Conservation (phyloP, 495 filamentous ascomycete genomes). For the Xylaria sp. region DNA sequence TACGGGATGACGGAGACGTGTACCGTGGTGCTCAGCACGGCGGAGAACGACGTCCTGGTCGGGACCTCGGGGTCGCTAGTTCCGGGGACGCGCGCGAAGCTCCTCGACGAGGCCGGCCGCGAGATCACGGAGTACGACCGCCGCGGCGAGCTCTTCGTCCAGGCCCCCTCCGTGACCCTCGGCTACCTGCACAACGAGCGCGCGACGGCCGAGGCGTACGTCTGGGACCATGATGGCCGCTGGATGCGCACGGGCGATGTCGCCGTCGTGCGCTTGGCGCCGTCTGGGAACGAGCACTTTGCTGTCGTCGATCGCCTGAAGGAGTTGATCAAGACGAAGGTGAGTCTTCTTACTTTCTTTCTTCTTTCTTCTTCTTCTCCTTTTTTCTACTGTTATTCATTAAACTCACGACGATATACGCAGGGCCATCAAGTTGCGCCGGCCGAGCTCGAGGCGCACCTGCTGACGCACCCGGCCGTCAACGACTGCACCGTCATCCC, state of each 20-base stretch:
- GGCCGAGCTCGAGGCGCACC: conserved; percentile 87
- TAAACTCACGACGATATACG: conserved; percentile 4
- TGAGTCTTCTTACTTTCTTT: conserved; percentile 41
- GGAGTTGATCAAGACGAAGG: conserved; percentile 94
- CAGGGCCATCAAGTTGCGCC: conserved; percentile 91
- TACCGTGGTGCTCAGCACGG: conserved; percentile 74
- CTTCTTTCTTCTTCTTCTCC: not conserved
- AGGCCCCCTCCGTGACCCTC: conserved; percentile 76
- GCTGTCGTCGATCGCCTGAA: conserved; percentile 90
- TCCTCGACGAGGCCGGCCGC: conserved; percentile 74
- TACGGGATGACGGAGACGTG: conserved; percentile 88
- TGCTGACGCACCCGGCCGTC: conserved; percentile 81
- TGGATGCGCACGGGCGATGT: conserved; percentile 92
- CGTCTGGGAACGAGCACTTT: conserved; percentile 75
- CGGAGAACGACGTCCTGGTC: conserved; percentile 69
- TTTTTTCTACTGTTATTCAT: not conserved
- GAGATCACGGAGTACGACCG: conserved; percentile 80
- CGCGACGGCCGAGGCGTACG: conserved; percentile 80
- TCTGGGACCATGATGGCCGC: conserved; percentile 70
- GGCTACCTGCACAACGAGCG: conserved; percentile 88
- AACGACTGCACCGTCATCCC: conserved; percentile 86
- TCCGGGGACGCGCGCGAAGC: conserved; percentile 69
- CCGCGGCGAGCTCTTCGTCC: conserved; percentile 80
- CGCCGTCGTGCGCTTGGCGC: conserved; percentile 69
- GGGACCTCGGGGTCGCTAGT: conserved; percentile 78